A percentile compares a stretch with the other conserved stretches of the same genome.
Conservation (phyloP, 2,329 filamentous ascomycete genomes). For the Fusarium newnesense region DNA sequence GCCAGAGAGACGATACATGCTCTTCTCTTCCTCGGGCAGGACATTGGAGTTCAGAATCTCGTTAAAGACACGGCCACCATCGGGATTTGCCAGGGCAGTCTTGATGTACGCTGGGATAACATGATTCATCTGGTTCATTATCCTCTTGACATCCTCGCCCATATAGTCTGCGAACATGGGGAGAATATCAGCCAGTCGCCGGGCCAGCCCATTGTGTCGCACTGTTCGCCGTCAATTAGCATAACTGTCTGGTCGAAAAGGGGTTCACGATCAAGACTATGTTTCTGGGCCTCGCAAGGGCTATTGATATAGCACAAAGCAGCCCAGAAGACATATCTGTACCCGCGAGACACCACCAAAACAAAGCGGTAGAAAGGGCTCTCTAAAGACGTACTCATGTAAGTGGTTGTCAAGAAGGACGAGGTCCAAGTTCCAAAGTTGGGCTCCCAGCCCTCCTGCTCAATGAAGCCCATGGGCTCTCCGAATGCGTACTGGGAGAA, state of each 20-base stretch:
- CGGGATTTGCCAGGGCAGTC: slow-evolving; percentile 9
- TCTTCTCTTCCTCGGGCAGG: slow-evolving; percentile 51
- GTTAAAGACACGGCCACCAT: slow-evolving; percentile 25
- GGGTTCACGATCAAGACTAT: too few species aligned
- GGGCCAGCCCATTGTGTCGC: slow-evolving; percentile 44
- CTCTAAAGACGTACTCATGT: slow-evolving; percentile 31
- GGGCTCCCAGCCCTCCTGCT: slow-evolving; percentile 49
- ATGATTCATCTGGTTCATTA: slow-evolving; percentile 32
- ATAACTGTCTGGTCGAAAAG: neutral
- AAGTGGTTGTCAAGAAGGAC: slow-evolving; percentile 46
- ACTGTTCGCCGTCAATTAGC: neutral
- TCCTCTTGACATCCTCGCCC: slow-evolving; percentile 20
- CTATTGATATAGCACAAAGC: too few species aligned
- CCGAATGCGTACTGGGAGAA: slow-evolving; percentile 53
- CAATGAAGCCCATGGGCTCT: slow-evolving; percentile 46
- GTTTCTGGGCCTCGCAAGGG: too few species aligned
- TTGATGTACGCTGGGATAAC: slow-evolving; percentile 23
- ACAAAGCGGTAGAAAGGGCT: too few species aligned
- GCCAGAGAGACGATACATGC: slow-evolving; percentile 46
- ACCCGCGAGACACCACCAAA: too few species aligned
- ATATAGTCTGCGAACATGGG: slow-evolving; percentile 23
- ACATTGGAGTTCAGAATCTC: slow-evolving; percentile 36
- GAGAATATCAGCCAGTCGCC: slow-evolving; percentile 32
- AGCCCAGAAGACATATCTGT: too few species aligned
- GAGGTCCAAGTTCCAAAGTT: slow-evolving; percentile 51